Conservation (phyloP, 169 alveolate species). For the Plasmodium yoelii region DNA sequence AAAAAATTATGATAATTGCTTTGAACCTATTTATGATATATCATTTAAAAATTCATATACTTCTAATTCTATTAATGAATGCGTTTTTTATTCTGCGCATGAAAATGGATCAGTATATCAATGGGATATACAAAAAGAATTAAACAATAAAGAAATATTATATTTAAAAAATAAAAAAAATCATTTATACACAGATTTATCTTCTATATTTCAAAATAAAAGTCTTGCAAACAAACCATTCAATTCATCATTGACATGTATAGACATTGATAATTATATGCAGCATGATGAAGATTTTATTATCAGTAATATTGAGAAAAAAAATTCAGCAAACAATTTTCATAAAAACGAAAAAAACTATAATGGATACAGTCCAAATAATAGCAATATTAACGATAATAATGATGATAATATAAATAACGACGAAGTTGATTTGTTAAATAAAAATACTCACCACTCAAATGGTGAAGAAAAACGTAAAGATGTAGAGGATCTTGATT, state of each 20-base stretch:
- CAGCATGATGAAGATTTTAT: constrained; percentile 68
- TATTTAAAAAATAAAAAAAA: constrained; percentile 69
- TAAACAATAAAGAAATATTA: constrained; percentile 68
- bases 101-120: constrained; percentile 72
- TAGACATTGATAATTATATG: constrained; percentile 62
- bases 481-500: background rate
- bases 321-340: constrained; percentile 4
- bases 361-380: constrained; percentile 5
- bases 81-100: constrained; percentile 72
- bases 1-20: constrained; percentile 61
- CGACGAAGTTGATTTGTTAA: background rate
- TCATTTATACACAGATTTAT: constrained; percentile 62
- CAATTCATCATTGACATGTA: constrained; percentile 65
- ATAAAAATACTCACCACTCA: background rate
- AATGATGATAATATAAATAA: background rate
- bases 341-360: constrained; percentile 3
- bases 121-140: constrained; percentile 69
- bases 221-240: constrained; percentile 44
- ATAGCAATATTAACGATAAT: background rate
- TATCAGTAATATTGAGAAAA: constrained; percentile 26
- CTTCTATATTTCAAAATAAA: constrained; percentile 73
- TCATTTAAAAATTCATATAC: constrained; percentile 34
- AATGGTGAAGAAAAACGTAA: background rate
- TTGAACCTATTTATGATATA: constrained; percentile 69
- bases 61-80: constrained; percentile 18